Conservation (phyloP, 2,329 filamentous ascomycete genomes). For the Paraphoma sp. region DNA sequence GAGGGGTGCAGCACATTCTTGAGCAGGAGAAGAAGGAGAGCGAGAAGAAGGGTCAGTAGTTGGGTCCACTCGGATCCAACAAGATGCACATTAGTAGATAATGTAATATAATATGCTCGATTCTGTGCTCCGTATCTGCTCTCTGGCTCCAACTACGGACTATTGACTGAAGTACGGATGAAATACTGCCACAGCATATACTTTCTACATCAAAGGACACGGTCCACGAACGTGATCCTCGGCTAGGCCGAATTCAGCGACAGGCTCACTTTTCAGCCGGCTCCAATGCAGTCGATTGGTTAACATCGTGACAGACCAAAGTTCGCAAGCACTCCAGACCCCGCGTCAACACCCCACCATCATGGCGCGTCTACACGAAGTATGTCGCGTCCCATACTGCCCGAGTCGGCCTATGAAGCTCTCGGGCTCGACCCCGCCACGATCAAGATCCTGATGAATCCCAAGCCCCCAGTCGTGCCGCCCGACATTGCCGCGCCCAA, state of each 20-base stretch:
- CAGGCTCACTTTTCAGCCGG: not conserved
- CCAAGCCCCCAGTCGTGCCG: constrained; percentile 29
- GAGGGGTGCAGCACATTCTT: constrained; percentile 52
- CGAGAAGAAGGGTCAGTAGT: constrained; percentile 45
- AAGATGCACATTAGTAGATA: not conserved
- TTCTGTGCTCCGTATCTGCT: not conserved
- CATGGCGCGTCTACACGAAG: constrained; percentile 35
- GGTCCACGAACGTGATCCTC: not conserved
- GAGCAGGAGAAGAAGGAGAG: constrained; percentile 38
- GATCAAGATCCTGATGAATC: constrained; percentile 41
- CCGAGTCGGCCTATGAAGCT: constrained; percentile 44
- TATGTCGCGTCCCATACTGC: constrained; percentile 43
- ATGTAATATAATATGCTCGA: not conserved
- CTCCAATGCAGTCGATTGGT: constrained; percentile 1
- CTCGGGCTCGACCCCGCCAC: constrained; percentile 40
- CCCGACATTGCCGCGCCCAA: constrained; percentile 37
- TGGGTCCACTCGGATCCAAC: not conserved
- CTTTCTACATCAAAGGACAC: not conserved
- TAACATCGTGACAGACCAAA: constrained; percentile 2
- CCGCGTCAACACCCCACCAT: constrained; percentile 19
- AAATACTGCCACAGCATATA: too few relatives aligned
- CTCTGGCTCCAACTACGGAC: too few relatives aligned
- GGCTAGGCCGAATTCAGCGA: not conserved
- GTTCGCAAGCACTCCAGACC: constrained; percentile 2
- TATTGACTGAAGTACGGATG: too few relatives aligned